phyloP scores from a whole-genome alignment of 306 rosid genomes.

The Inga leiocalycina region DNA sequence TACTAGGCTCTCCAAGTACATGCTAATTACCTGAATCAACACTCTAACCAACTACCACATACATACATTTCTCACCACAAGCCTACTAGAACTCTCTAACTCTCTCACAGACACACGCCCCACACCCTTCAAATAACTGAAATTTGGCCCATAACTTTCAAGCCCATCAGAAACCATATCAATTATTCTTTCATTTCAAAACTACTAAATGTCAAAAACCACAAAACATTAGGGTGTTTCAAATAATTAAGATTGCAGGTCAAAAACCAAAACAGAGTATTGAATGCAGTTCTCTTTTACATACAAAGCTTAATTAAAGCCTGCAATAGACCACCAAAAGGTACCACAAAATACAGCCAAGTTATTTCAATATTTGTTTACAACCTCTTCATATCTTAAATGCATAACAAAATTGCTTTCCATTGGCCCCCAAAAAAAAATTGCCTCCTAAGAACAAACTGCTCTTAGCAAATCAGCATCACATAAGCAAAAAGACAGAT shows the following conservation, averaged over 20 bases:
- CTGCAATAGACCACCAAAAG: slow-evolving; percentile 29
- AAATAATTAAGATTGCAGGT: slow-evolving; percentile 18
- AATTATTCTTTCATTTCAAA: slow-evolving; percentile 8
- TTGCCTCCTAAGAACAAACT: slow-evolving; percentile 14
- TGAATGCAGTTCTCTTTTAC: neutral
- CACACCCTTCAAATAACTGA: neutral
- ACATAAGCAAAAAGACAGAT: slow-evolving; percentile 24
- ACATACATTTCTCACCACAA: neutral
- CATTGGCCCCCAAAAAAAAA: neutral
- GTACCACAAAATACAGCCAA: slow-evolving; percentile 18
- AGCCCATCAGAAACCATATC: neutral
- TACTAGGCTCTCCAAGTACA: neutral
- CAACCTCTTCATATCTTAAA: slow-evolving; percentile 21
- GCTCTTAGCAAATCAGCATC: slow-evolving; percentile 27
- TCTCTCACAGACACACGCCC: neutral
- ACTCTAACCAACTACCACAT: neutral
- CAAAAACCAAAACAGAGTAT: slow-evolving; percentile 15
- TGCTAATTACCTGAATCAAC: neutral
- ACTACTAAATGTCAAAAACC: neutral
- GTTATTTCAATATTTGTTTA: slow-evolving; percentile 1
- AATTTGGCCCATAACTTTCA: neutral
- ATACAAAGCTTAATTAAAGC: slow-evolving; percentile 16
- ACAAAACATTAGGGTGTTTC: slow-evolving; percentile 6
- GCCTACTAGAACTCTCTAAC: neutral
- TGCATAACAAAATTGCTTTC: neutral